Evolutionary conservation across 768 basidiomycete species (phyloP), one percentile per base, ranked within the genome.

Genomic region (Boletus vinaceobasis): DNA sequence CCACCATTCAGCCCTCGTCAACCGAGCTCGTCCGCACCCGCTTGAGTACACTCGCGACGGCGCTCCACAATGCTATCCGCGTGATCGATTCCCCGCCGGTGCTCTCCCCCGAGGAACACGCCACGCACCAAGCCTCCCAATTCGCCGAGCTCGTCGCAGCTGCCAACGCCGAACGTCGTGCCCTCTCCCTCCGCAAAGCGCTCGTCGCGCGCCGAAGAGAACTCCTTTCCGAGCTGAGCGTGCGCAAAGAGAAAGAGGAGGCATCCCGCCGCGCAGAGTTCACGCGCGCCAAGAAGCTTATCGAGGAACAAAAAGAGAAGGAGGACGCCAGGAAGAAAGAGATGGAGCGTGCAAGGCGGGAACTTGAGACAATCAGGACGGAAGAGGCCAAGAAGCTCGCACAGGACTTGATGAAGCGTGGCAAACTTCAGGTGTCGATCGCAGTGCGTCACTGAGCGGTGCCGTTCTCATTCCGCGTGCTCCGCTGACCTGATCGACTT

Each of bases 311-410:
- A 60, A 73, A 81, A 31, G 75, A 77, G 37, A 79, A 82, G 56
- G 88, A 90, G 66, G 88, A 91, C 39, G 72, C 61, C 7, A 75
- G 72, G 29, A 73, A 70, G 70, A 82, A 80, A 71, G 91, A 93
- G 75, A 82, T 93, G 55, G 94, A 94, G 62, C 81, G 76, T 29
- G 88, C 90, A 50, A 75, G 83, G 56, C 80, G 79, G 33, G 88
- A 90, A 67, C 80, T 86, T 48, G 85, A 86, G 60, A 68, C 66
- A 50, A 81, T 82, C 59, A 68, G 76, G 49, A 74, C 72, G 7
- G 82, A 84, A 55, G 94, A 98, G 70, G 89, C 91, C 40, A 86
- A 86, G 75, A 91, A 93, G 71, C 85, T 95, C 51, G 93, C 91
- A 2, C 85, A 90, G 71, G 85, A 79, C 44, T 73, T 97, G 52